Percentiles rank a stretch among this genome's conserved stretches.
Conservation (phyloP, 1,284 basidiomycete genomes). For the Athelia psychrophila region DNA sequence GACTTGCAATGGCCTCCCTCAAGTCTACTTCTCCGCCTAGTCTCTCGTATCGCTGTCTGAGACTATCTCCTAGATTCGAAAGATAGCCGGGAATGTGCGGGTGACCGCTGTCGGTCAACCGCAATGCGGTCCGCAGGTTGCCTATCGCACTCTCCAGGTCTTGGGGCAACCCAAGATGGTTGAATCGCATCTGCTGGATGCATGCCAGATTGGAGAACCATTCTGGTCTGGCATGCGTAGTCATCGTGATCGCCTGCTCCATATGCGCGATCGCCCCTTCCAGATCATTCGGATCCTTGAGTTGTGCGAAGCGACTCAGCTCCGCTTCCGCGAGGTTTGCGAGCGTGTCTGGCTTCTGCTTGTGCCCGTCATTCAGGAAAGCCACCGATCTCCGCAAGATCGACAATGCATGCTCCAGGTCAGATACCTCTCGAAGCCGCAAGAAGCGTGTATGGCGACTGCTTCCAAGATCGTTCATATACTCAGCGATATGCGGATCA, state of each 20-base stretch:
- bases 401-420: not conserved
- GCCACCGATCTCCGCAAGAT: not conserved
- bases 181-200: conserved; percentile 3
- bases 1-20: no score
- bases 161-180: not conserved
- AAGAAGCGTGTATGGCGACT: not conserved
- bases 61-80: not conserved
- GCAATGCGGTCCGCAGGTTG: not conserved
- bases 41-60: not conserved
- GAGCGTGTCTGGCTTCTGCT: not conserved
- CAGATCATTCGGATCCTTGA: not conserved
- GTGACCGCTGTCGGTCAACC: not conserved
- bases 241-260: not conserved
- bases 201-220: not conserved
- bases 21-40: not conserved
- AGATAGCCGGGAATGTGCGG: not conserved
- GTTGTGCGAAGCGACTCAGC: conserved; percentile 1
- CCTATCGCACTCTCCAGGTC: not conserved
- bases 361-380: not conserved
- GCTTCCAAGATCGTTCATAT: not conserved
- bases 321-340: not conserved
- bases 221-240: not conserved
- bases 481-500: not conserved
- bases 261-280: not conserved
- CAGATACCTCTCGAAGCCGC: not conserved